phyloP scores from a whole-genome alignment of 306 rosid genomes.

The Nissolia schottii region DNA sequence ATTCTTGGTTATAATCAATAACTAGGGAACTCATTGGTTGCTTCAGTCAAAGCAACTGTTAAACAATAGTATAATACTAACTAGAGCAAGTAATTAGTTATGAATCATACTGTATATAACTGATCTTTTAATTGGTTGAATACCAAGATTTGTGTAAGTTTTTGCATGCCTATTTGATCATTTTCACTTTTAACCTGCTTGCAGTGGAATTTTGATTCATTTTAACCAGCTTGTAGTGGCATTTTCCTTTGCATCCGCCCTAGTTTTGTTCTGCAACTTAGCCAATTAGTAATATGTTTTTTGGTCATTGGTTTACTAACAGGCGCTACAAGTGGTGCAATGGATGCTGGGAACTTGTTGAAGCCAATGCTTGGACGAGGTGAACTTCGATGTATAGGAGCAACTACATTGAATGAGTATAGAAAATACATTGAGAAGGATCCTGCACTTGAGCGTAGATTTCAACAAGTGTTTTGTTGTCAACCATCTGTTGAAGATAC shows the following conservation, averaged over 20 bases:
- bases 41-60: neutral
- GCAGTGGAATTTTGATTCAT: neutral
- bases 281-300: conserved; percentile 4
- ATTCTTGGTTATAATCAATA: conserved; percentile 8
- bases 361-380: conserved; percentile 99
- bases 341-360: conserved; percentile 98
- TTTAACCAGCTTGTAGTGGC: neutral
- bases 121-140: neutral
- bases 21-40: neutral
- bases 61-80: neutral
- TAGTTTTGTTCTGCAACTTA: conserved; percentile 3
- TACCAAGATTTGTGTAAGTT: neutral
- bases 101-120: neutral
- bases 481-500: conserved; percentile 95
- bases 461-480: conserved; percentile 88
- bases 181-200: neutral
- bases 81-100: neutral
- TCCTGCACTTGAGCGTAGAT: conserved; percentile 95
- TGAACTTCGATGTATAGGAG: conserved; percentile 96
- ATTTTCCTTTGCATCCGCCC: neutral
- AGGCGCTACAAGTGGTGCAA: conserved; percentile 99
- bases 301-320: conserved; percentile 27
- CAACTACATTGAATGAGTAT: conserved; percentile 88
- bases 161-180: neutral
- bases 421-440: conserved; percentile 96